phyloP scores from a whole-genome alignment of 148 eudicot genomes.

The Cornus suecica region DNA sequence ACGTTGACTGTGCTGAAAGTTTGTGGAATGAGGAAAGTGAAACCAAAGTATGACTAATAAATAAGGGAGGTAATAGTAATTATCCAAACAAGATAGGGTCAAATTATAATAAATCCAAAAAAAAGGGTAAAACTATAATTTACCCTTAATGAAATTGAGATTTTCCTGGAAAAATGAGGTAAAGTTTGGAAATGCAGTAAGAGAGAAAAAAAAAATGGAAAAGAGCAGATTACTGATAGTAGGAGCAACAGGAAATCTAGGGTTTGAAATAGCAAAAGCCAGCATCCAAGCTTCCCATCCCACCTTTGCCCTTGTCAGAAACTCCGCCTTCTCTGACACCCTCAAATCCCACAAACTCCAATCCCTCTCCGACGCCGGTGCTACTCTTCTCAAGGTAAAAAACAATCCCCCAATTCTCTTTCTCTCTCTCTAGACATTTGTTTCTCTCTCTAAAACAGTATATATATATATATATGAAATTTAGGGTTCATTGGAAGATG shows the following conservation, averaged over 20 bases:
- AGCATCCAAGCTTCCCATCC: constrained; percentile 62
- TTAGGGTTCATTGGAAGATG: constrained; percentile 79
- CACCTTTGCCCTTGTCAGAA: constrained; percentile 67
- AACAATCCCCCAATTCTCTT: neutral
- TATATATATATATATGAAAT: neutral
- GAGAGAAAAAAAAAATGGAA: neutral
- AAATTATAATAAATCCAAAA: no score
- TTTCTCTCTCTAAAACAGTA: neutral
- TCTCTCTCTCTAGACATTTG: neutral
- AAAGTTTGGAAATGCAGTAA: neutral
- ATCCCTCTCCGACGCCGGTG: constrained; percentile 49
- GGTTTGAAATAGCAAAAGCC: constrained; percentile 59
- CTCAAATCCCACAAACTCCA: constrained; percentile 47
- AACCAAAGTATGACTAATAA: no score
- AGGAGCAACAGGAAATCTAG: constrained; percentile 76
- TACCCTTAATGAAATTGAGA: no score
- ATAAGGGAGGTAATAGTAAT: no score
- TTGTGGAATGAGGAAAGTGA: no score
- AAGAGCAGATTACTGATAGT: constrained; percentile 63
- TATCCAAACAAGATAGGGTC: no score
- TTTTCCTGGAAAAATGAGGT: neutral
- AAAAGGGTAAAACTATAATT: no score
- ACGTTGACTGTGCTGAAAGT: no score
- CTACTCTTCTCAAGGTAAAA: constrained; percentile 42
- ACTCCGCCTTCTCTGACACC: constrained; percentile 45